Conservation (phyloP, 306 rosid genomes). For the Chamaecrista fasciculata region DNA sequence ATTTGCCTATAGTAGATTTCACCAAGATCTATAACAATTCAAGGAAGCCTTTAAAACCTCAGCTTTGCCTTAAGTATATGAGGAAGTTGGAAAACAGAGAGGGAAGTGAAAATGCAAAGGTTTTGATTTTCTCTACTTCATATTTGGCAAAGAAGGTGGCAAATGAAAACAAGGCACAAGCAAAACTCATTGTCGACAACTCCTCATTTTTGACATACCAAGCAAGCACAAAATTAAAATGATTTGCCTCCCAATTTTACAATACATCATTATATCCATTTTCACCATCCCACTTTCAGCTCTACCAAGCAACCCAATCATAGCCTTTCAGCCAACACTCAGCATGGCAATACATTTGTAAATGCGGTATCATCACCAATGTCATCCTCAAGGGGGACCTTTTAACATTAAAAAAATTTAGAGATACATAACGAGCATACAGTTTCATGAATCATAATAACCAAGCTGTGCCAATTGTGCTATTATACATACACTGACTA, state of each 20-base stretch:
- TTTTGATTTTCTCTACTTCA: not conserved
- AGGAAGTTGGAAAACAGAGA: not conserved
- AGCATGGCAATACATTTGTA: not conserved
- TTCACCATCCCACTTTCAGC: not conserved
- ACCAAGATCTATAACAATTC: not conserved
- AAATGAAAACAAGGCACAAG: not conserved
- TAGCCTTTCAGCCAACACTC: not conserved
- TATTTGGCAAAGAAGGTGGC: not conserved
- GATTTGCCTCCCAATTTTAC: not conserved
- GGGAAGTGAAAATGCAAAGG: not conserved
- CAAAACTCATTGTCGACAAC: not conserved
- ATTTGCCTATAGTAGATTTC: not conserved
- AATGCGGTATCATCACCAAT: not conserved
- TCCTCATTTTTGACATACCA: too few species aligned
- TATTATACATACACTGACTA: not conserved
- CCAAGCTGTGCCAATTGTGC: not conserved
- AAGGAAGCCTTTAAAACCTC: too few species aligned
- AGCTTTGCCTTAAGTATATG: too few species aligned
- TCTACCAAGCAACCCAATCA: not conserved
- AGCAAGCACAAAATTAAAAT: not conserved
- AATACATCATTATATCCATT: not conserved
- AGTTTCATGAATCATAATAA: not conserved
- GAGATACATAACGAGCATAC: not conserved
- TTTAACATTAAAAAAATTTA: not conserved
- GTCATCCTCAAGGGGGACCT: not conserved